A percentile compares a stretch with the other conserved stretches of the same genome.
Conservation (phyloP, 75 land plant species). For the Pinus tabuliformis region DNA sequence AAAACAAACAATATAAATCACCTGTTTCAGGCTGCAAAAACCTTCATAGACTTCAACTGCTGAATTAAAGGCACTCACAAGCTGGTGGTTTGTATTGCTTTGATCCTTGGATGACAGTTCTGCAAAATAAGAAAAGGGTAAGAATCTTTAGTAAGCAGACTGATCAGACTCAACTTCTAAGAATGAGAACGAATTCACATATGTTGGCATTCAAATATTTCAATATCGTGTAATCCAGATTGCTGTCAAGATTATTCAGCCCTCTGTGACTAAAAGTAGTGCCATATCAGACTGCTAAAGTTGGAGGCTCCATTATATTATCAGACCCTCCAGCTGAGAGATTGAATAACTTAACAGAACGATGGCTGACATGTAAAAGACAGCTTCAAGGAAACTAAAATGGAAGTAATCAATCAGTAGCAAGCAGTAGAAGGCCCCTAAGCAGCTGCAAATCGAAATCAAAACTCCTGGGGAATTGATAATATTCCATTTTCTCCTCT, state of each 20-base stretch:
- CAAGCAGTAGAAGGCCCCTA: no score
- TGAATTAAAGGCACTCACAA: conserved; percentile 37
- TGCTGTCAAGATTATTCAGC: not conserved
- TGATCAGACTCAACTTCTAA: not conserved
- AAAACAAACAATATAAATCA: conserved; percentile 1
- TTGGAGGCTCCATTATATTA: no score
- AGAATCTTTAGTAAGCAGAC: not conserved
- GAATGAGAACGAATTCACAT: no score
- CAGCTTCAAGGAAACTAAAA: no score
- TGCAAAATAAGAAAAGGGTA: conserved; percentile 2
- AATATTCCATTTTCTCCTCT: no score
- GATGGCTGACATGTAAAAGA: no score
- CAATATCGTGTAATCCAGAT: not conserved
- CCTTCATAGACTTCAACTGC: conserved; percentile 59
- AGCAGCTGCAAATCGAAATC: no score
- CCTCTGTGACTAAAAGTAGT: not conserved
- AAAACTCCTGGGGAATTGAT: no score
- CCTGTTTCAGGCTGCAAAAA: conserved; percentile 73
- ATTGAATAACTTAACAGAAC: no score
- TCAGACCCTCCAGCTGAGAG: no score
- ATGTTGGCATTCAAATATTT: not conserved
- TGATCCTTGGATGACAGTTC: not conserved
- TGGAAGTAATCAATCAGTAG: no score
- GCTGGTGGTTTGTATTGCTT: conserved; percentile 15
- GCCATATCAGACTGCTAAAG: no score